Base-by-base conservation (phyloP, 2,329 filamentous ascomycete species). In the Alternaria infectoria region DNA sequence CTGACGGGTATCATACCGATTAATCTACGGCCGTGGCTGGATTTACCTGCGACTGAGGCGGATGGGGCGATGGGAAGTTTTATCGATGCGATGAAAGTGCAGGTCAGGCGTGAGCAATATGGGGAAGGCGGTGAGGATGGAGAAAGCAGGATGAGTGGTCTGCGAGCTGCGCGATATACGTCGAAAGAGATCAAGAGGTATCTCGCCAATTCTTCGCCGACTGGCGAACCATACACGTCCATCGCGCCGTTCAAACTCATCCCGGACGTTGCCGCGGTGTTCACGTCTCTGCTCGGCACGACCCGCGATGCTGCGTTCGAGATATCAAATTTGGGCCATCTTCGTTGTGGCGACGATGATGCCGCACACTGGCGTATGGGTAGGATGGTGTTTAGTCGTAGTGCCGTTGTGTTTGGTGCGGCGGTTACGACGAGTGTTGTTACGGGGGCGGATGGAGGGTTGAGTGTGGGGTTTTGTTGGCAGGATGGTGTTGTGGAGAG, bases 341-440 rank as follows among this genome's bases (percentile, higher is more conserved):
- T n/a, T 9, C 13, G 13, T 0, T 1, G 0, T n/a, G 15, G 15
- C 15, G 4, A n/a, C 6, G 40, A 46, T 13, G 23, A n/a, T 1
- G 17, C 23, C 23, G 44, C 30, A 1, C 7, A 21, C 3, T 64
- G 72, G 57, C 65, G 67, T 25, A 75, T 82, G 17, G 76, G 77
- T 6, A 77, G 78, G 7, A 77, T 83, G 67, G 60, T 81, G 3
- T 83, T 84, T 57, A 82, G 81, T 25, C 81, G 83, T 50, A 80
- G 78, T 62, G 75, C 77, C 1, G 78, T 74, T 61, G 81, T 79
- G 3, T 72, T 77, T 9, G 81, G 81, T 0, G 71, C 69, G 49
- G 81, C 80, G 3, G 54, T 84, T 45, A 76, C 72, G 28, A 71
- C 82, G 10, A 81, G 81, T 43, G 73, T 76, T 58, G 71, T 80